Evolutionary conservation across 257 asterid species (phyloP), one percentile per base, ranked within the genome.

Genomic region (Penstemon barbatus): DNA sequence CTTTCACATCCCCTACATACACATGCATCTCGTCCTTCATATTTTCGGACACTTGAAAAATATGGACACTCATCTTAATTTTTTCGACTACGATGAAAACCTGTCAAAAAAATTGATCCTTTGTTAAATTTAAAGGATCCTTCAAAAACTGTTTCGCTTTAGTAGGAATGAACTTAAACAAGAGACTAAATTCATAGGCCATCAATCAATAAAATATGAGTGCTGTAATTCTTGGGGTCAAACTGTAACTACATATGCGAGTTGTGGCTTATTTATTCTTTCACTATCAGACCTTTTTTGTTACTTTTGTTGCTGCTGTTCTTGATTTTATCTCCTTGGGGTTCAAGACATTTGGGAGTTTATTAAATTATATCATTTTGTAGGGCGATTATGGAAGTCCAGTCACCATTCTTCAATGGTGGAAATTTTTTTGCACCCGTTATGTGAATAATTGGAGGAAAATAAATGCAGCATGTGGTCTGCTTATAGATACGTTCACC

Each of bases 391-490:
- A 82, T 78, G 87, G 63, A 67, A 81, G 82, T 75, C 94, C 96
- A 64, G 85, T 84, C 77, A 79, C 93, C 69, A 65, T 77, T 74
- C 86, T 91, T 67, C 86, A 82, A 57, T 70, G 87, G 74, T 93
- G 97, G 99, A 85, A 83, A 76, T 51, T 82, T 10, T 85, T 93
- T 69, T 85, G 96, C 65, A 15, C 82, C 18, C 87, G 77, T 63
- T 90, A 85, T 78, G 75, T 78, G 78, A 74, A 80, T 73, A 87
- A 88, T 71, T 93, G 99, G 99, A 72, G 87, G 71, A 82, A 80
- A 74, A 68, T 75, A 72, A 93, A 87, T 83, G 91, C 87, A 57
- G 78, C 90, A 53, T 85, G 84, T 81, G 96, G 95, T 75, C 83
- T 93, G 68, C 85, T 87, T 45, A 55, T 93, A 67, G 96, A 90